Percentiles rank a stretch among this genome's conserved stretches.
Conservation (phyloP, 306 rosid genomes). For the Citrullus amarus region DNA sequence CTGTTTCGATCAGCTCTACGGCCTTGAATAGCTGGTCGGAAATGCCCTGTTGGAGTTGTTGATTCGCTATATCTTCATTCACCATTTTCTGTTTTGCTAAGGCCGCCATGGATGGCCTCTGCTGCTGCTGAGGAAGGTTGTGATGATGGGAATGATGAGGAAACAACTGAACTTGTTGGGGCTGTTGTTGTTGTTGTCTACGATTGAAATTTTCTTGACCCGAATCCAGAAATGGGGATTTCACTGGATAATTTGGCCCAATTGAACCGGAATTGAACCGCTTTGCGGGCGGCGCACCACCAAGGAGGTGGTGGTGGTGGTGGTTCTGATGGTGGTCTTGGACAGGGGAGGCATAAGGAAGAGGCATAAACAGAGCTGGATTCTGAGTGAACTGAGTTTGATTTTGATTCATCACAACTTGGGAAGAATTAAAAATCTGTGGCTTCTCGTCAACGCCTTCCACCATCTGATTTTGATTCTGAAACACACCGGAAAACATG, state of each 20-base stretch:
- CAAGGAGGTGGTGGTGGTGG: slow-evolving; percentile 16
- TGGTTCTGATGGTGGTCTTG: slow-evolving; percentile 32
- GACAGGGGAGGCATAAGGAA: slow-evolving; percentile 33
- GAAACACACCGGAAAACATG: slow-evolving; percentile 27
- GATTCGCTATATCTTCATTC: slow-evolving; percentile 41
- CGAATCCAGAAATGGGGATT: not conserved
- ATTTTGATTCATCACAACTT: slow-evolving; percentile 39
- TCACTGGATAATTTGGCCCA: slow-evolving; percentile 27
- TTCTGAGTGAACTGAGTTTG: slow-evolving; percentile 44
- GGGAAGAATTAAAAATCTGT: slow-evolving; percentile 42
- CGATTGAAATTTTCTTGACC: not conserved
- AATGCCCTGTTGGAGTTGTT: slow-evolving; percentile 57
- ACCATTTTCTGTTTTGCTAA: slow-evolving; percentile 41
- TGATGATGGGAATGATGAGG: slow-evolving; percentile 21
- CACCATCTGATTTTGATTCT: slow-evolving; percentile 29
- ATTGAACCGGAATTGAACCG: slow-evolving; percentile 37
- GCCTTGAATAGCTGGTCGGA: slow-evolving; percentile 65
- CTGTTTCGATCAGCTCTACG: slow-evolving; percentile 76
- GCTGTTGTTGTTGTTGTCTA: slow-evolving; percentile 10
- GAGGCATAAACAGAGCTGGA: slow-evolving; percentile 47
- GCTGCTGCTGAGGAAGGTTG: slow-evolving; percentile 14
- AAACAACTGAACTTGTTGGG: slow-evolving; percentile 40
- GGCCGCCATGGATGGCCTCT: slow-evolving; percentile 31
- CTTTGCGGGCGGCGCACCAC: slow-evolving; percentile 49
- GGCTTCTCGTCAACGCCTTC: slow-evolving; percentile 53